Base-by-base conservation (phyloP, 1,139 yeast species). In the Hansenula anomala region DNA sequence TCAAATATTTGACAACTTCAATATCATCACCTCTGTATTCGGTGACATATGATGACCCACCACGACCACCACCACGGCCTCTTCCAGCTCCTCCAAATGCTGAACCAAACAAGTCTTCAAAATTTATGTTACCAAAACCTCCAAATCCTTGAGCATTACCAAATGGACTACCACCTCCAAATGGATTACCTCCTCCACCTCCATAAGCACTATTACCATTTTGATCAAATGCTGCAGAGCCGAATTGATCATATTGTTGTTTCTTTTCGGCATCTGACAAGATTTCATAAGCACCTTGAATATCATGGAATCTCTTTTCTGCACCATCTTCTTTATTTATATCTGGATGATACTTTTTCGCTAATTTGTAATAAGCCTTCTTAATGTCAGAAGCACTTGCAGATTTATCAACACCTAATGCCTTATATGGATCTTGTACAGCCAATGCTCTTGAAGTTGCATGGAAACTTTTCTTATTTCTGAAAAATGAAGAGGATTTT, bases 261-360 rank as follows among this genome's bases (percentile, higher is more conserved):
- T 90, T 78, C 70, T 92, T 92, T 26, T 78, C 78, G 43, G 90
- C 86, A 60, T 92, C 96, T 37, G 89, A 80, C 57, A 94, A 69
- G 36, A 92, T 77, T 62, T 92, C 99, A 57, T 94, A 92, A 7
- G 97, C 94, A 48, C 87, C 94, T 60, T 92, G 97, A 50, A 92
- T 77, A 55, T 87, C 89, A 58, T 92, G 97, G 64, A 92, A 92
- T 60, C 78, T 80, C 55, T 80, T 78, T 52, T 90, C 96, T 0
- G 97, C 95, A 24, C 77, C 94, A 29, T 78, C 75, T 49, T 86
- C 96, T 62, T 92, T 92, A 63, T 92, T 92, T 38, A 92, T 87
- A 66, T 92, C 99, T 1, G 99, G 99, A 63, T 92, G 99, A 62
- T 71, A 87, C 61, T 92, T 79, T 61, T 94, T 94, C 18, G 97